Percentiles rank a stretch among this genome's conserved stretches.
phyloP scores from a whole-genome alignment of 2,329 filamentous ascomycete species.

The Penicillium palitans region DNA sequence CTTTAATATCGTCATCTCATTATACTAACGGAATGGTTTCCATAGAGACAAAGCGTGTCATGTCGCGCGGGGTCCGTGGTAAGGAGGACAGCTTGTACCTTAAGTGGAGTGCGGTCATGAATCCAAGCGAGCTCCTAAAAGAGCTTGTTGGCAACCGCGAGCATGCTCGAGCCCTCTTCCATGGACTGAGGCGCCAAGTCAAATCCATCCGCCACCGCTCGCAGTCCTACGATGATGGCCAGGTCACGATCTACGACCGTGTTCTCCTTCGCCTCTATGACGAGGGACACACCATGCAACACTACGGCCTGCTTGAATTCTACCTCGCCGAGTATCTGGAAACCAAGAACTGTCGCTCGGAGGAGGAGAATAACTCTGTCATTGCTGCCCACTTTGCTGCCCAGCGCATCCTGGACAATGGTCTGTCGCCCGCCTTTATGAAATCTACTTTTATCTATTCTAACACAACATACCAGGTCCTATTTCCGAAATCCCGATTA shows the following conservation, averaged over 20 bases:
- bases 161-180: conserved; percentile 29
- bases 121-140: conserved; percentile 31
- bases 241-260: conserved; percentile 45
- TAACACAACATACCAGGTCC: conserved; percentile 3
- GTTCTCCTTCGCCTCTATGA: conserved; percentile 39
- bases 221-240: conserved; percentile 32
- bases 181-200: conserved; percentile 38
- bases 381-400: conserved; percentile 32
- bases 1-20: too few species aligned
- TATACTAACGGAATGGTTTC: not conserved
- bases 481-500: not conserved
- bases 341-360: conserved; percentile 23
- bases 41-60: not conserved
- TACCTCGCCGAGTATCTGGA: conserved; percentile 44
- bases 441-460: too few species aligned
- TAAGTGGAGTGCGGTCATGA: conserved; percentile 11
- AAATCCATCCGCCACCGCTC: conserved; percentile 39
- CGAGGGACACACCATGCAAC: conserved; percentile 32
- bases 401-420: conserved; percentile 25
- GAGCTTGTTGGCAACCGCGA: conserved; percentile 31
- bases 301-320: conserved; percentile 38
- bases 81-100: conserved; percentile 12
- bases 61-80: not conserved
- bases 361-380: conserved; percentile 23
- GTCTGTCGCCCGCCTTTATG: not conserved